Evolutionary conservation across 306 rosid species (phyloP).

Genomic region (Trifolium repens): DNA sequence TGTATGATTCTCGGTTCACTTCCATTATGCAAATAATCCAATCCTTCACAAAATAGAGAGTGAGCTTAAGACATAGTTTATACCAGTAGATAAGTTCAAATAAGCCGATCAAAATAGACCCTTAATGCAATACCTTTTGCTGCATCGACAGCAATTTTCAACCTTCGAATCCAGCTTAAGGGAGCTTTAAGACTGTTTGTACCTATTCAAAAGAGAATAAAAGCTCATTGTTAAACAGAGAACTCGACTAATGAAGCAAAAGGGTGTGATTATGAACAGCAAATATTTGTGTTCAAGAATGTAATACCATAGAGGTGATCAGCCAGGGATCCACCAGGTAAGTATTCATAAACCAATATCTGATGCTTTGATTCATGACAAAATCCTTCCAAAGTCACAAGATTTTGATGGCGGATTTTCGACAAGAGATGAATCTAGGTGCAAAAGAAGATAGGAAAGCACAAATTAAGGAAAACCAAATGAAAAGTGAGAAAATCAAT

Average conservation of each 20-base stretch:
- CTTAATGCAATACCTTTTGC: constrained; percentile 71
- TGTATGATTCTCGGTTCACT: constrained; percentile 92
- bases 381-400: constrained; percentile 89
- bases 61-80: neutral
- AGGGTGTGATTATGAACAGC: neutral
- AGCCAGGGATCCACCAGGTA: constrained; percentile 90
- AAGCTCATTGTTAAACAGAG: neutral
- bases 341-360: constrained; percentile 89
- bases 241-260: constrained; percentile 22
- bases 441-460: constrained; percentile 18
- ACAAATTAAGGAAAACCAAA: constrained; percentile 22
- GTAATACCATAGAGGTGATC: constrained; percentile 82
- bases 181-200: constrained; percentile 57
- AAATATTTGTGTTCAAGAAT: constrained; percentile 6
- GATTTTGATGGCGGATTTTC: constrained; percentile 83
- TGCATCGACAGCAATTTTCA: constrained; percentile 94
- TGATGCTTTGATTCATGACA: constrained; percentile 90
- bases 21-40: constrained; percentile 94
- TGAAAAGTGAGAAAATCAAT: neutral
- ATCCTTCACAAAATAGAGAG: constrained; percentile 51
- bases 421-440: constrained; percentile 79
- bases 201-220: constrained; percentile 50
- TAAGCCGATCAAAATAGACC: neutral
- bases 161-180: constrained; percentile 90
- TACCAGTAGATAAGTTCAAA: neutral